phyloP scores from a whole-genome alignment of 345 rosid genomes.

The Atalantia buxifolia region DNA sequence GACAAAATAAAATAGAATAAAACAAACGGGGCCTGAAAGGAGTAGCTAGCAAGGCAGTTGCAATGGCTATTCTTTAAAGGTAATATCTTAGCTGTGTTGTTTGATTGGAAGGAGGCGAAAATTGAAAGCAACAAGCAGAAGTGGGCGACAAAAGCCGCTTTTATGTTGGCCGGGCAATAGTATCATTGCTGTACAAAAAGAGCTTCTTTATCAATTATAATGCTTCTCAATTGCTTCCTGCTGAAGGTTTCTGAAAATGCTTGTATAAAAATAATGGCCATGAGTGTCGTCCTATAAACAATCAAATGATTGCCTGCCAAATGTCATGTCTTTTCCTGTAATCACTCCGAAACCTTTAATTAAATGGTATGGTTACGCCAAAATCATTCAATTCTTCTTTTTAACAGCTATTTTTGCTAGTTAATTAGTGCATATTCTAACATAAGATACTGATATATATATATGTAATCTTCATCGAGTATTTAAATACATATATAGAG shows the following conservation, averaged over 20 bases:
- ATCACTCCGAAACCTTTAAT: background rate
- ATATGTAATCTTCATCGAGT: background rate
- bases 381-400: background rate
- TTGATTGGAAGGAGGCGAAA: slow-evolving; percentile 4
- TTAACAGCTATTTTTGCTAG: background rate
- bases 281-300: background rate
- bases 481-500: background rate
- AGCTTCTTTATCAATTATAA: background rate
- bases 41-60: too few relatives aligned
- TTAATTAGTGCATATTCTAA: too few relatives aligned
- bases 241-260: background rate
- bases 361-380: background rate
- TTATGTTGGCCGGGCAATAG: slow-evolving; percentile 14
- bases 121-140: slow-evolving; percentile 16
- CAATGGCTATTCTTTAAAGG: too few relatives aligned
- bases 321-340: background rate
- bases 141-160: slow-evolving; percentile 39
- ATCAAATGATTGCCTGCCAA: slow-evolving; percentile 5
- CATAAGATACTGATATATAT: background rate
- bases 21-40: too few relatives aligned
- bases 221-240: slow-evolving; percentile 13
- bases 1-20: too few relatives aligned
- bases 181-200: slow-evolving; percentile 3
- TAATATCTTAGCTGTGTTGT: background rate
- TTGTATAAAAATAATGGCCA: background rate